Evolutionary conservation across 306 rosid genomes (phyloP).

Genomic region (Inga laurina): DNA sequence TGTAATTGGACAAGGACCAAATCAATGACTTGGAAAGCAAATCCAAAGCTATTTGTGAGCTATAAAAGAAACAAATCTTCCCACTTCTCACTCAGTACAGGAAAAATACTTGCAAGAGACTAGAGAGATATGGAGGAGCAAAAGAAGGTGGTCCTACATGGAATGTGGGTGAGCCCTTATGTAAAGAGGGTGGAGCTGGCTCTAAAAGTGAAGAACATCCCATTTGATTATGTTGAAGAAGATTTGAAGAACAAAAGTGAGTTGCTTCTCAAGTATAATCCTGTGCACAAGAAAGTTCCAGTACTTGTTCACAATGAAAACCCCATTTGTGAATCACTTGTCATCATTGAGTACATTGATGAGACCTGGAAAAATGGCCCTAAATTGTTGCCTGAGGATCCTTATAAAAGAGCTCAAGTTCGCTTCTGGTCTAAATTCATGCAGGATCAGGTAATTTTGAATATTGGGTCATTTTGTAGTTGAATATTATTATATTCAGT

Average conservation of each 20-base stretch:
- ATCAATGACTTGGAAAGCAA: no score
- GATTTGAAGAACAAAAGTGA: constrained; percentile 38
- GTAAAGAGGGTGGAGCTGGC: constrained; percentile 39
- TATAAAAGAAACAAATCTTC: no score
- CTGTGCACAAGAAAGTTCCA: constrained; percentile 43
- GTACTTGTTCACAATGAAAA: constrained; percentile 45
- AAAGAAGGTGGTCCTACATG: background rate
- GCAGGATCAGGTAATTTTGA: constrained; percentile 14
- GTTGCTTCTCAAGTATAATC: constrained; percentile 40
- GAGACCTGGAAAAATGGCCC: constrained; percentile 42
- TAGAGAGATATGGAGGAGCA: no score
- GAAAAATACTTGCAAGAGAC: no score
- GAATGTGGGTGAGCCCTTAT: constrained; percentile 42
- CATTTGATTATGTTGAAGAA: constrained; percentile 45
- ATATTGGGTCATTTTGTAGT: background rate
- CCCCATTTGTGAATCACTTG: constrained; percentile 26
- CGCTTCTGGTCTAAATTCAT: constrained; percentile 41
- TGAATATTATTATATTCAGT: no score
- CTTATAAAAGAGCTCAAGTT: constrained; percentile 38
- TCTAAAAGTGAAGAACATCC: constrained; percentile 37
- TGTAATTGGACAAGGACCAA: no score
- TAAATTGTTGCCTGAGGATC: constrained; percentile 32
- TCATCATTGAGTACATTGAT: constrained; percentile 42
- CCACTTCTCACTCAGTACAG: no score
- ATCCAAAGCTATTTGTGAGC: no score